A percentile compares a stretch with the other conserved stretches of the same genome.
phyloP scores from a whole-genome alignment of 1,284 basidiomycete genomes.

The Ganoderma lucidum region DNA sequence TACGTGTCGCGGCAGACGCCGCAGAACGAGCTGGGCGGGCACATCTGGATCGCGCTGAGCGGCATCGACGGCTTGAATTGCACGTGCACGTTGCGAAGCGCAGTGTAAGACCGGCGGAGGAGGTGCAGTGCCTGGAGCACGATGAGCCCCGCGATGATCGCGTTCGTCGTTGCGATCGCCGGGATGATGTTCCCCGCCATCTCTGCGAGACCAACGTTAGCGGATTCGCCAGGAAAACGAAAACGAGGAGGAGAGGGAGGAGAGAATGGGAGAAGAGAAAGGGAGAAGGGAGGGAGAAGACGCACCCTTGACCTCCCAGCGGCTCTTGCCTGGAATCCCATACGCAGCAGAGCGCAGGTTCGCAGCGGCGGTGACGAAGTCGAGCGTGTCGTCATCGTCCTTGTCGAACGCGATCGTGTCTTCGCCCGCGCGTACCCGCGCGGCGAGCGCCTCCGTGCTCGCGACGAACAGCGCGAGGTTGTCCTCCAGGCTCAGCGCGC shows the following conservation, averaged over 20 bases:
- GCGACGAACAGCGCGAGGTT: conserved; percentile 85
- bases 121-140: conserved; percentile 92
- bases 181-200: conserved; percentile 99
- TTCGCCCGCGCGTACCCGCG: conserved; percentile 77
- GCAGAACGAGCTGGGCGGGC: conserved; percentile 77
- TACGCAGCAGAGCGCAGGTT: conserved; percentile 94
- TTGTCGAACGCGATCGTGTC: conserved; percentile 94
- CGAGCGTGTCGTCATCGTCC: conserved; percentile 95
- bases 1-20: conserved; percentile 91
- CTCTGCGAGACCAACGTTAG: conserved; percentile 57
- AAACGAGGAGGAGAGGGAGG: neutral
- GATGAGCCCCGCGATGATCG: conserved; percentile 94
- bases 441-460: conserved; percentile 82
- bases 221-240: too few relatives aligned
- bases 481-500: conserved; percentile 77
- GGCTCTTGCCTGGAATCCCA: conserved; percentile 87
- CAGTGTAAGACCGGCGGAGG: conserved; percentile 67
- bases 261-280: neutral
- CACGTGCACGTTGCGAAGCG: conserved; percentile 75
- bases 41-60: conserved; percentile 70
- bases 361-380: conserved; percentile 95
- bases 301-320: conserved; percentile 95
- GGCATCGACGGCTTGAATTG: conserved; percentile 81
- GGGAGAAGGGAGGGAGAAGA: conserved; percentile 6
- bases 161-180: conserved; percentile 99